A percentile compares a stretch with the other conserved stretches of the same genome.
Conservation (phyloP, 2,329 filamentous ascomycete genomes). For the Cercospora berteroae region DNA sequence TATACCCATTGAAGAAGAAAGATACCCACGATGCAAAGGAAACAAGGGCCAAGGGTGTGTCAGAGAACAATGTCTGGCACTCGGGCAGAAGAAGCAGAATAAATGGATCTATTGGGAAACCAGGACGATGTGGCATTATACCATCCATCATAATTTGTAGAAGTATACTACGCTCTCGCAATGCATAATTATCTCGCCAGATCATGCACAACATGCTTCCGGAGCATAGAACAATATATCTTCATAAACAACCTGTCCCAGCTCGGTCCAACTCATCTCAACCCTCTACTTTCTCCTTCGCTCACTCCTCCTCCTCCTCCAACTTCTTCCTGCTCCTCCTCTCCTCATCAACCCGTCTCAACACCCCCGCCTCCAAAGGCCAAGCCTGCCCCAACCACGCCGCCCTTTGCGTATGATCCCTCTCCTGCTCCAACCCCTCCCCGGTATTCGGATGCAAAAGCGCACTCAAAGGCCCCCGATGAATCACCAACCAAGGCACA, state of each 20-base stretch:
- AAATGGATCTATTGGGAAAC: background rate
- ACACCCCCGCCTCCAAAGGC: slow-evolving; percentile 57
- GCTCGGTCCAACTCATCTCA: background rate
- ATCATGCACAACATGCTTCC: too few relatives aligned
- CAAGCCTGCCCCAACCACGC: slow-evolving; percentile 70
- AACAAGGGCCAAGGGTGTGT: background rate
- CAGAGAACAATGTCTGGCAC: background rate
- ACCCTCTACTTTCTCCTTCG: background rate
- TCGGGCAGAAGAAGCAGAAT: background rate
- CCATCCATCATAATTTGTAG: background rate
- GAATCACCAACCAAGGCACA: slow-evolving; percentile 77
- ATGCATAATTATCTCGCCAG: background rate
- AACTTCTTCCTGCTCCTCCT: slow-evolving; percentile 8
- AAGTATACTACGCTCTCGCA: background rate
- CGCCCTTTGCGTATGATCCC: slow-evolving; percentile 66
- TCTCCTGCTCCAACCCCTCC: slow-evolving; percentile 48
- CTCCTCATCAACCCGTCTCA: slow-evolving; percentile 40
- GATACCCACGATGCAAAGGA: background rate
- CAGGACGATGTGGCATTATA: background rate
- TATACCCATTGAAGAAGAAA: background rate
- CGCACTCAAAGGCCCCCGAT: slow-evolving; percentile 74
- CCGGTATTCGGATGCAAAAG: slow-evolving; percentile 81
- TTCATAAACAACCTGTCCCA: too few relatives aligned
- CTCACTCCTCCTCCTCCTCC: slow-evolving; percentile 10
- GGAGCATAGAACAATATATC: too few relatives aligned